phyloP scores from a whole-genome alignment of 352 stramenopile species.

The Halophytophthora batemanensis region DNA sequence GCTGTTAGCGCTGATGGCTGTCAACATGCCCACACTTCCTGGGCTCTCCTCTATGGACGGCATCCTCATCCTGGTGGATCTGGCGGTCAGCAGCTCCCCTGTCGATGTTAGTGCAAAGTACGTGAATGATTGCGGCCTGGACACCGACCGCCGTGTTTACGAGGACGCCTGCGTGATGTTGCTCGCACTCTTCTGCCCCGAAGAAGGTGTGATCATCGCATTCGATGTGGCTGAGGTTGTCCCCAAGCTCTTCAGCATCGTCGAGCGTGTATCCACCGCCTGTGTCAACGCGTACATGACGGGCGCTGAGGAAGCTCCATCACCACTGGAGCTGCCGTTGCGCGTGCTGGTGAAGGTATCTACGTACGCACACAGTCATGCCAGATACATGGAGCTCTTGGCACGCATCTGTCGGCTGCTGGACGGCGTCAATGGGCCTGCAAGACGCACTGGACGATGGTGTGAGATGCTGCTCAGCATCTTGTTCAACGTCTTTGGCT shows the following conservation, averaged over 20 bases:
- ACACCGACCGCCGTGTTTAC: slow-evolving; percentile 23
- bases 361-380: slow-evolving; percentile 25
- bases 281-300: slow-evolving; percentile 1
- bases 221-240: slow-evolving; percentile 53
- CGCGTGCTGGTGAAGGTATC: slow-evolving; percentile 51
- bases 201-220: slow-evolving; percentile 40
- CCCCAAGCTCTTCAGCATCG: slow-evolving; percentile 45
- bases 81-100: slow-evolving; percentile 16
- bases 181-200: slow-evolving; percentile 35
- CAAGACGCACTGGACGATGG: slow-evolving; percentile 15
- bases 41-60: slow-evolving; percentile 43
- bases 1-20: slow-evolving; percentile 47
- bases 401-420: slow-evolving; percentile 24
- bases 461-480: slow-evolving; percentile 43
- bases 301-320: slow-evolving; percentile 12
- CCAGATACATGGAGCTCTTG: slow-evolving; percentile 37
- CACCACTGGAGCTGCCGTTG: slow-evolving; percentile 39
- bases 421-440: slow-evolving; percentile 13
- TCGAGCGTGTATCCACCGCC: slow-evolving; percentile 15
- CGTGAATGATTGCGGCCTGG: neutral
- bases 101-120: slow-evolving; percentile 1
- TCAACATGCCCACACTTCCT: slow-evolving; percentile 39
- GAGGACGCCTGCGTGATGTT: slow-evolving; percentile 53
- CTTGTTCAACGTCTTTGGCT: slow-evolving; percentile 65
- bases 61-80: slow-evolving; percentile 31